phyloP scores from a whole-genome alignment of 2,329 filamentous ascomycete species.

The Venturia aucupariae region DNA sequence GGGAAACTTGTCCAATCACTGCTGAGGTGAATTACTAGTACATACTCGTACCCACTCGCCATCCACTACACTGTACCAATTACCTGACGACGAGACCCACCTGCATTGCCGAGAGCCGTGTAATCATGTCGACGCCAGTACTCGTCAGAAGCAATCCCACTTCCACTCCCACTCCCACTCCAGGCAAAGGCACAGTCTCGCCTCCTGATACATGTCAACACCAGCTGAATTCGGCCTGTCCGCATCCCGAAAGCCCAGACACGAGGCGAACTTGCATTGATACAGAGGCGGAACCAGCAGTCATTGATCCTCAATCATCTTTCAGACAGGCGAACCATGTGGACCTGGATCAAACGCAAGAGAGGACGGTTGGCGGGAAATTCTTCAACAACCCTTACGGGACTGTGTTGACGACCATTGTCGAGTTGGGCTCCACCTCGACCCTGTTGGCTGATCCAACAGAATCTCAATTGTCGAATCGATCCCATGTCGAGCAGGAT shows the following conservation, averaged over 20 bases:
- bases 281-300: background rate
- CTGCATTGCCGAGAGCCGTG: background rate
- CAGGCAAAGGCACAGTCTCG: background rate
- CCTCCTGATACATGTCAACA: background rate
- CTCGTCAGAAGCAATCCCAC: background rate
- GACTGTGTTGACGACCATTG: background rate
- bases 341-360: background rate
- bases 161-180: background rate
- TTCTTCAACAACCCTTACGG: conserved; percentile 7
- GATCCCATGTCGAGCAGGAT: background rate
- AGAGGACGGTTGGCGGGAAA: background rate
- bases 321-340: background rate
- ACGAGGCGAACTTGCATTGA: background rate
- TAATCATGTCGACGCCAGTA: conserved; percentile 4
- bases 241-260: background rate
- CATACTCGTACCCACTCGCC: background rate
- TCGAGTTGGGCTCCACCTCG: background rate
- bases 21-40: no score
- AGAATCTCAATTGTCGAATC: background rate
- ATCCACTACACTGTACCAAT: background rate
- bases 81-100: background rate
- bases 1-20: background rate
- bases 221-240: background rate
- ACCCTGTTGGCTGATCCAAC: background rate
- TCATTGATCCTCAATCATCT: background rate